Conservation (phyloP, 495 filamentous ascomycete species). For the Cenococcum geophilum region DNA sequence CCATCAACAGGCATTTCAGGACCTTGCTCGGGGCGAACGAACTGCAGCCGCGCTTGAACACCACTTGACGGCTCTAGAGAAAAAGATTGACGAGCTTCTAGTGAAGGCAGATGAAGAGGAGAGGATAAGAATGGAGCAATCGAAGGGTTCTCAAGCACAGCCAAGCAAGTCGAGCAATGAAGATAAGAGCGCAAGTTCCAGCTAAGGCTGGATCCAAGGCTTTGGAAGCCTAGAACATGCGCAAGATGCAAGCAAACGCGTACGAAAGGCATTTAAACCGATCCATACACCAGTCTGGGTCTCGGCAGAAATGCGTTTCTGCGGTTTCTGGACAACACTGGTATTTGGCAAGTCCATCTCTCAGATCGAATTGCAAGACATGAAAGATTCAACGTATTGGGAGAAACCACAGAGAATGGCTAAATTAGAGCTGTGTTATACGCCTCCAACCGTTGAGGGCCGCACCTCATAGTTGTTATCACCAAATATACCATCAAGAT, state of each 20-base stretch:
- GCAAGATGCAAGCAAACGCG: too few species aligned
- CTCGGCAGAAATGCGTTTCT: too few species aligned
- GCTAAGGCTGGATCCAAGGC: not conserved
- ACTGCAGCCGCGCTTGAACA: conserved; percentile 52
- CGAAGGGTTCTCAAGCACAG: conserved; percentile 1
- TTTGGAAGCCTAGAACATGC: not conserved
- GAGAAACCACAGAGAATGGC: not conserved
- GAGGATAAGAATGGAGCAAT: not conserved
- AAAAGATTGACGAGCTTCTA: conserved; percentile 54
- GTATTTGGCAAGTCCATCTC: too few species aligned
- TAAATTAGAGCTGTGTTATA: conserved; percentile 17
- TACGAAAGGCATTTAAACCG: too few species aligned
- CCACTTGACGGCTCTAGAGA: conserved; percentile 49
- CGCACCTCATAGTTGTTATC: conserved; percentile 20
- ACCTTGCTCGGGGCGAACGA: conserved; percentile 48
- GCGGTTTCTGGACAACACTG: too few species aligned
- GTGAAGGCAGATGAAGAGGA: conserved; percentile 41
- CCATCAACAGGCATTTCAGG: conserved; percentile 36
- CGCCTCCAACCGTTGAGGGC: conserved; percentile 30
- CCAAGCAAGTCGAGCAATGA: conserved; percentile 1
- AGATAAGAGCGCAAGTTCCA: not conserved
- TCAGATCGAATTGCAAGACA: too few species aligned
- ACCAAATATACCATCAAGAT: conserved; percentile 55
- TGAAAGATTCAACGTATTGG: not conserved
- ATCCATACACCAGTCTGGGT: too few species aligned